These are phyloP conservation scores for Glycine tomentella DNA, from an alignment of 306 rosid genomes.

Conservation along the genomic window DNA sequence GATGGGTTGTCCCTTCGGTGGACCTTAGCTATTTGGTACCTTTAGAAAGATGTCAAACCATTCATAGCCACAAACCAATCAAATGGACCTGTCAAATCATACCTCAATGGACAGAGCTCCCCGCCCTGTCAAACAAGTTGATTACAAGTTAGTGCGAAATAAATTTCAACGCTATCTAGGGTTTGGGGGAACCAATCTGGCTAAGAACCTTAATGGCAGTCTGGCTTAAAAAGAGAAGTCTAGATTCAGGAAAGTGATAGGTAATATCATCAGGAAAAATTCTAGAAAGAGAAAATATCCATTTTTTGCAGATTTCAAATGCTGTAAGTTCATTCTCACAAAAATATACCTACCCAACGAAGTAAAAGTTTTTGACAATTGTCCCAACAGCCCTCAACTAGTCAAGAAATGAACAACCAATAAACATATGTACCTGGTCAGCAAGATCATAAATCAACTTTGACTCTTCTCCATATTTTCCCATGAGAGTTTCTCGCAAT, in stretches of 20 bases:
- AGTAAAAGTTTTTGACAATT: too few relatives aligned
- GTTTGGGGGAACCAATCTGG: constrained; percentile 10
- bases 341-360: too few relatives aligned
- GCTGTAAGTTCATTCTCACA: not conserved
- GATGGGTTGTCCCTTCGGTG: constrained; percentile 98
- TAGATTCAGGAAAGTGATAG: not conserved
- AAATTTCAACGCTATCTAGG: constrained; percentile 6
- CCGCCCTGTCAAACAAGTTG: constrained; percentile 76
- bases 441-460: constrained; percentile 96
- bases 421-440: constrained; percentile 78
- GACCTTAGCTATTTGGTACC: constrained; percentile 96
- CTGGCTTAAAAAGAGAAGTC: not conserved
- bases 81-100: constrained; percentile 93
- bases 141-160: constrained; percentile 39
- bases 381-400: too few relatives aligned
- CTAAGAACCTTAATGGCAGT: too few relatives aligned
- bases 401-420: constrained; percentile 8
- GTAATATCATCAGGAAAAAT: not conserved
- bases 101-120: constrained; percentile 82
- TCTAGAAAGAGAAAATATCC: not conserved
- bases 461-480: constrained; percentile 98
- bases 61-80: constrained; percentile 90
- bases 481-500: constrained; percentile 92
- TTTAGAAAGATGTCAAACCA: constrained; percentile 84
- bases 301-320: not conserved